Evolutionary conservation across 1,284 basidiomycete genomes (phyloP), one percentile per base, ranked within the genome.

Genomic region (Microbotryum violaceum): DNA sequence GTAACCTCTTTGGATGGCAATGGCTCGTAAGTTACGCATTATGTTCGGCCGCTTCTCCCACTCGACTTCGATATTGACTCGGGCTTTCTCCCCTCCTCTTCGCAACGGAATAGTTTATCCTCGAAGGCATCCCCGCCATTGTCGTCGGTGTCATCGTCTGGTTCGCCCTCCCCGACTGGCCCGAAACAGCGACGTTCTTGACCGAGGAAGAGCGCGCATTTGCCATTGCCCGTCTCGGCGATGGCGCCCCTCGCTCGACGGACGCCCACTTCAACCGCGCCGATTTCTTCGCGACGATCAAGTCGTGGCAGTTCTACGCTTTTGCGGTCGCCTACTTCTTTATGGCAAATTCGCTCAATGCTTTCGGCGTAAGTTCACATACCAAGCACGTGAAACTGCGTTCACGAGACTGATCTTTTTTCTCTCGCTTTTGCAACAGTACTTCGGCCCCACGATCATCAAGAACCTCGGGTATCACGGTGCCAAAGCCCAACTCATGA

Each of bases 71-170:
- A 42, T 6, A 18, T 33, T 37, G 31, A 48, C 18, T 45, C 25
- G 37, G 9, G 29, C 23, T 25, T 49, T 6, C 31, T 47, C 10
- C 46, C 31, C 25, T 12, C 20, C 12, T 18, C 27, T 27, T 47
- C 23, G 2, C 65, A 8, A 31, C 31, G 54, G 45, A n/a, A 55
- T 67, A 70, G 27, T 81, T 81, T 74, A 74, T 81, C 60, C 73
- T 81, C 49, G 81, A 81, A 64, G 81, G 80, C 56, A 73, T 76
- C 23, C 77, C 79, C 0, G 78, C 79, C 1, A 74, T 78, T 58
- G 54, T 76, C 20, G 72, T 75, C 44, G 78, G 79, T 1, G 31
- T 79, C 37, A 49, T 78, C 21, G 71, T 78, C 49, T 76, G 70
- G 59, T 76, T 77, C 58, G 70, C 74, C 68, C 73, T 80, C n/a